Base-by-base conservation (phyloP, 345 rosid species). In the Triadica sebifera region DNA sequence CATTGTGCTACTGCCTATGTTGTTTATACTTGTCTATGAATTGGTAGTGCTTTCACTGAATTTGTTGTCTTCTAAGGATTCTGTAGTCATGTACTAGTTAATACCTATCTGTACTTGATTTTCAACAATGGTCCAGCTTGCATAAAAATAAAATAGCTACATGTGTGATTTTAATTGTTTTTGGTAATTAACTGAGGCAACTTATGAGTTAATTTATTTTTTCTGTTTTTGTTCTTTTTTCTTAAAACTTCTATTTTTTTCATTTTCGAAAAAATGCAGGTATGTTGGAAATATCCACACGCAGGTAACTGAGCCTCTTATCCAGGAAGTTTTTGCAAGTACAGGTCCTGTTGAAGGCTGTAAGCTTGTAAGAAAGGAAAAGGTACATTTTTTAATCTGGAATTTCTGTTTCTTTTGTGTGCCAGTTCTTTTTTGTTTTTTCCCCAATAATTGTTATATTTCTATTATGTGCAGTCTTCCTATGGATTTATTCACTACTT, bases 401-500 rank as follows among this genome's bases (percentile, higher is more conserved):
- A 16, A 43, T 69, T 64, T 5, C 13, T 46, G 59, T 6, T 24
- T 5, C 37, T 29, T 37, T 51, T 20, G 22, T 29, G 59, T 50
- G 41, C 52, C 50, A 63, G 9, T 7, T 38, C 2, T 29, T 2
- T 29, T 29, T 2, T 29, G 1, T 29, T 29, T 29, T 29, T 55
- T 50, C 56, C 62, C 45, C 59, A 37, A 50, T 79, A 61, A 57
- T 60, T 57, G 67, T 79, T 50, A 72, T 69, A 56, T 61, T 6
- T 73, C 66, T 81, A 19, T 70, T 58, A 34, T 79, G 12, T 55
- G 80, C 88, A 95, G 98, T 95, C 94, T 22, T 94, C 99, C 24
- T 93, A 90, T 72, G 99, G 99, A 74, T 95, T 95, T 78, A 78
- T 95, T 83, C 98, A 92, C 88, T 95, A 95, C 85, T 95, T 88